Evolutionary conservation across 345 rosid species (phyloP).

Genomic region (Populus deltoides): DNA sequence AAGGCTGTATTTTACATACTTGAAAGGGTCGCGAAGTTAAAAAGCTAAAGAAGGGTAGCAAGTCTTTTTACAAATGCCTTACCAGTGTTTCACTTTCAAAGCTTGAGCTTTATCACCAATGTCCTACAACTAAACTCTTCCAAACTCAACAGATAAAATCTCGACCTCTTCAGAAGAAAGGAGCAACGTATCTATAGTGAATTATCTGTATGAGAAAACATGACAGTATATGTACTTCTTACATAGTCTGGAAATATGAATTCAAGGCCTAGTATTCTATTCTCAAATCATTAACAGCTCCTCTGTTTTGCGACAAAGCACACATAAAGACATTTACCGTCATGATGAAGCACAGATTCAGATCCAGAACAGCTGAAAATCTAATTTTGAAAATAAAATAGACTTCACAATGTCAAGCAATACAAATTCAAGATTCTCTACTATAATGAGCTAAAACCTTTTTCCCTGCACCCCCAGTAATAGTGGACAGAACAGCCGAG

Average conservation of each 20-base stretch:
- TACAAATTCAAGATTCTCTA: background rate
- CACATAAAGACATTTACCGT: too few species aligned
- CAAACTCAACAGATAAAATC: background rate
- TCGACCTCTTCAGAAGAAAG: background rate
- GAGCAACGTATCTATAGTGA: background rate
- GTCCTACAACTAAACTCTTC: background rate
- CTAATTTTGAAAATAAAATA: too few species aligned
- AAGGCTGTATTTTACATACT: background rate
- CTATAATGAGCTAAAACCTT: conserved; percentile 16
- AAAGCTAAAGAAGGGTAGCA: background rate
- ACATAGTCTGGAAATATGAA: too few species aligned
- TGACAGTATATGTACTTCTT: too few species aligned
- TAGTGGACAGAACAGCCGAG: conserved; percentile 38
- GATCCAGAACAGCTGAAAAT: too few species aligned
- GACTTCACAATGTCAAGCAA: background rate
- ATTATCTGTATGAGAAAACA: background rate
- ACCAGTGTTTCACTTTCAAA: background rate
- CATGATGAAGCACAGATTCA: too few species aligned
- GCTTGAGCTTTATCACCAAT: background rate
- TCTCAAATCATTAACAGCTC: too few species aligned
- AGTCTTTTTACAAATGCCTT: background rate
- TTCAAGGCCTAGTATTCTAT: too few species aligned
- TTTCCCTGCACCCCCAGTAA: conserved; percentile 39
- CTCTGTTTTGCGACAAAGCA: too few species aligned
- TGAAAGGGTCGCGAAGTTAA: background rate